Conservation (phyloP, 2,329 filamentous ascomycete genomes). For the Fonsecaea monophora region DNA sequence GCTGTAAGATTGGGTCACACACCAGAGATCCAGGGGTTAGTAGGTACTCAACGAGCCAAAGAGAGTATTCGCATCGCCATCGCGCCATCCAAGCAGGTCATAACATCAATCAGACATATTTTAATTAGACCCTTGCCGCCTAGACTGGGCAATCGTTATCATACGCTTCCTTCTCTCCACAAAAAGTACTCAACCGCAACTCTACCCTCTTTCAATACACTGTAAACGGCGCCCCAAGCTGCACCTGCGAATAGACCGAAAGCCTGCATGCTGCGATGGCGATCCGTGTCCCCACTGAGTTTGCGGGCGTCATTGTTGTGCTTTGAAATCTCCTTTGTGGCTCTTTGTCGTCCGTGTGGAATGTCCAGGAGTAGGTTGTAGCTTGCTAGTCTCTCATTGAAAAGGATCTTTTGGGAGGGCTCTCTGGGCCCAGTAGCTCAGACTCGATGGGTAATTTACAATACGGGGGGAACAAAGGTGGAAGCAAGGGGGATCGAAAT, state of each 20-base stretch:
- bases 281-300: constrained; percentile 10
- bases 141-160: neutral
- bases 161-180: neutral
- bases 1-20: constrained; percentile 10
- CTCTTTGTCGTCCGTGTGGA: neutral
- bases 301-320: neutral
- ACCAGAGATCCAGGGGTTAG: constrained; percentile 3
- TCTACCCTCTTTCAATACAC: neutral
- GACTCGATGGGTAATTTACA: neutral
- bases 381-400: neutral
- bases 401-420: neutral
- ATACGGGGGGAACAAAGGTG: neutral
- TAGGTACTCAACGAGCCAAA: constrained; percentile 12
- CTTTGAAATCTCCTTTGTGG: neutral
- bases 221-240: constrained; percentile 2
- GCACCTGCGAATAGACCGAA: constrained; percentile 9
- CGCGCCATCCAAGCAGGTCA: constrained; percentile 11
- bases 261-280: constrained; percentile 12
- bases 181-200: neutral
- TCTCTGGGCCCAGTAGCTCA: neutral
- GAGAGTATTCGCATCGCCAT: constrained; percentile 5
- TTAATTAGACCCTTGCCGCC: constrained; percentile 4
- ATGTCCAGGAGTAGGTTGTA: neutral
- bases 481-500: constrained; percentile 7
- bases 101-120: constrained; percentile 13